Evolutionary conservation across 768 basidiomycete genomes (phyloP), one percentile per base, ranked within the genome.

Genomic region (Zangia roseola): DNA sequence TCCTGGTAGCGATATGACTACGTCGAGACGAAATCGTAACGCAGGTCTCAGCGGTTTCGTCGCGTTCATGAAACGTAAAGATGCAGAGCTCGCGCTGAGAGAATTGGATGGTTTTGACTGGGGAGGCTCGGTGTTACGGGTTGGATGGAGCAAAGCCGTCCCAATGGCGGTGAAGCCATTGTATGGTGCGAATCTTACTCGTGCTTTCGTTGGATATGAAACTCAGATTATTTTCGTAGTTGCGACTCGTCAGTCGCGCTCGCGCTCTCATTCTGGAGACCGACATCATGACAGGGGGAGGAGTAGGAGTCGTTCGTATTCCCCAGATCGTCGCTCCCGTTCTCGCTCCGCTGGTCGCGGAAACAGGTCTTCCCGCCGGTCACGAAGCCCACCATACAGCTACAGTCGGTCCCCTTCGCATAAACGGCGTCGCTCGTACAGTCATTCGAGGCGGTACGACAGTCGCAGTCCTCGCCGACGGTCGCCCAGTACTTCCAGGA

Each of bases 71-170:
- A 91, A 84, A 58, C 79, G 97, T 43, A 82, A 82, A 56, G 93
- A 94, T 59, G 95, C 97, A 3, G 95, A 98, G 63, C 73, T 69
- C 36, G 95, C 95, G 4, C 73, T 97, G 19, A 84, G 88, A 21
- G 89, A 95, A 63, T 80, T 91, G 47, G 97, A 99, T 58, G 94
- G 94, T 2, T 83, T 86, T 52, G 92, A 97, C 37, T 99, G 95
- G 97, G 91, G 90, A 49, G 94, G 94, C 7, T 89, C 79, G 33
- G 67, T 91, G 19, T 71, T 99, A 5, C 78, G 91, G 13, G 91
- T 94, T 6, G 93, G 93, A 13, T 99, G 95, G 94, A 95, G 95
- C 63, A 98, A 98, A 70, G 91, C 94, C 2, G 90, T 98, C 6
- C 88, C 93, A 14, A 73, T 97, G 38, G 91, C 88, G 25, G 71